Evolutionary conservation across 768 basidiomycete genomes (phyloP).

Genomic region (Pisolithus albus): DNA sequence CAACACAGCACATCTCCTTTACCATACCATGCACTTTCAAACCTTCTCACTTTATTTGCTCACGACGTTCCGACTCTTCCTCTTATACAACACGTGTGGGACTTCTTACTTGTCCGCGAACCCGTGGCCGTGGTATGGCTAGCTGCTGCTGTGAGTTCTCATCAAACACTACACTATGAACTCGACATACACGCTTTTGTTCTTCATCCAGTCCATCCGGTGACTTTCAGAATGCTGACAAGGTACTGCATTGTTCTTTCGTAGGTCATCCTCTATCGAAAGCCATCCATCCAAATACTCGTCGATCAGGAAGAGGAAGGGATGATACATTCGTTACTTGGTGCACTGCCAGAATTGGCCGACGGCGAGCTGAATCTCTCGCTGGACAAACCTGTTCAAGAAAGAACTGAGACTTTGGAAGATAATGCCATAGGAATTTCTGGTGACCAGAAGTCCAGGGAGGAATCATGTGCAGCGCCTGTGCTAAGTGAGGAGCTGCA

Average conservation of each 20-base stretch:
- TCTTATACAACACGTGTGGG: constrained; percentile 87
- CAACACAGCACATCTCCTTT: constrained; percentile 58
- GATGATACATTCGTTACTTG: constrained; percentile 73
- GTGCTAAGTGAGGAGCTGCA: background rate
- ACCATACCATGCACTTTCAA: constrained; percentile 86
- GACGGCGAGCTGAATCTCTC: constrained; percentile 7
- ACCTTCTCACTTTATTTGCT: constrained; percentile 85
- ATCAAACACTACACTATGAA: background rate
- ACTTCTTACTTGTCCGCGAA: constrained; percentile 78
- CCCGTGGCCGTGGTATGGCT: constrained; percentile 81
- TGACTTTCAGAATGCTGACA: no score
- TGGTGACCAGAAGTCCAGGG: background rate
- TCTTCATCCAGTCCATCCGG: no score
- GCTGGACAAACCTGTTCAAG: background rate
- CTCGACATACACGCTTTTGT: no score
- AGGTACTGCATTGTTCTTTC: background rate
- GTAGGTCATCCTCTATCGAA: constrained; percentile 70
- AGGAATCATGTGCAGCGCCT: background rate
- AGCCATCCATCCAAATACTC: constrained; percentile 55
- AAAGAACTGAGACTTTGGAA: background rate
- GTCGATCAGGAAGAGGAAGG: constrained; percentile 70
- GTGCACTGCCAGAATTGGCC: constrained; percentile 50
- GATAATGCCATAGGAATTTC: background rate
- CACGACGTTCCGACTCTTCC: constrained; percentile 89
- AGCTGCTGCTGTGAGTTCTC: constrained; percentile 61